Evolutionary conservation across 257 asterid species (phyloP), one percentile per base, ranked within the genome.

Genomic region (Penstemon newberryi): DNA sequence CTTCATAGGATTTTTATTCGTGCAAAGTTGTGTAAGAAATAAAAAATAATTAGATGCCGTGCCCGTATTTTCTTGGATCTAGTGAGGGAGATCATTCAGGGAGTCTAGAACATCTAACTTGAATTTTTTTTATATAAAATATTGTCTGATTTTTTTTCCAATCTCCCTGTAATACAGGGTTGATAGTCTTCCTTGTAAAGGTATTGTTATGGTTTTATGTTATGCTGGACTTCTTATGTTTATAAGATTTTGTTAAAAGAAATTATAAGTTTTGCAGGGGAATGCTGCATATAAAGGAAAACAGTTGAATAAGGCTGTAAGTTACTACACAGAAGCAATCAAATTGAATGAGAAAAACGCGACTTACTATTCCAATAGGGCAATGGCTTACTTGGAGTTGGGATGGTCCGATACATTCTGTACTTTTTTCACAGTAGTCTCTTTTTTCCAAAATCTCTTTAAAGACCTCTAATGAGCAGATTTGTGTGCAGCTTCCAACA

Each of bases 371-470:
- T 84, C 87, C 87, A 94, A 94, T 63, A 79, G 99, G 45, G 99
- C 99, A 66, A 97, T 97, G 75, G 99, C 97, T 70, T 86, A 84
- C 76, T 81, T 94, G 89, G 97, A 94, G 84, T 71, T 94, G 78
- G 96, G 90, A 87, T 86, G 99, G 99, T 91, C 33, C 25, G 81
- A 71, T 60, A 55, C 75, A 4, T 45, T 55, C 9, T 69, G 40
- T 56, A 57, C 61, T 70, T 75, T 52, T 42, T 62, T 49, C 65
- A 50, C 54, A 43, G 57, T 36, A 65, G 37, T 56, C 50, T 43
- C 56, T 63, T 25, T 56, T 11, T 60, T 44, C 13, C 59, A 40
- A 42, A 50, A 62, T 33, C 50, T 39, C 56, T 56, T 10, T 66
- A 44, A 3, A 5, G 13, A 36, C 25, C 63, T 25, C 80, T 78